Evolutionary conservation across 306 rosid species (phyloP), one percentile per base, ranked within the genome.

Genomic region (Begonia fuchsioides): DNA sequence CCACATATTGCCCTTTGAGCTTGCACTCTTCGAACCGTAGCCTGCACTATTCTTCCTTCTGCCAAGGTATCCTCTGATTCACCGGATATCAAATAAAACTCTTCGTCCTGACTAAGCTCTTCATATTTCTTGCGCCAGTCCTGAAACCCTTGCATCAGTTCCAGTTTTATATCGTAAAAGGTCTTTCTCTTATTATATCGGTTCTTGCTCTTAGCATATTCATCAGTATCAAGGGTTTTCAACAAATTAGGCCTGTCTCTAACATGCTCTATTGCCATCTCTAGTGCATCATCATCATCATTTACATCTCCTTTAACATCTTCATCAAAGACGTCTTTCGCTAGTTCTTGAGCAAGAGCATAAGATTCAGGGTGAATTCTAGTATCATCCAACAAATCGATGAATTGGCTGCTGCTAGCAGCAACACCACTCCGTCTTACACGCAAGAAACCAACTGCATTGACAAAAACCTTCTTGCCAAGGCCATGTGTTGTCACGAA

Each of bases 361-460:
- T 92, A 92, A 32, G 95, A 85, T 61, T 92, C 98, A 6, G 98
- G 98, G 71, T 92, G 98, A 58, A 92, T 92, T 66, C 98, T 76
- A 13, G 98, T 92, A 75, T 92, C 96, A 68, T 92, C 98, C 69
- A 92, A 71, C 69, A 92, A 72, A 72, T 92, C 98, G 48, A 92
- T 82, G 72, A 72, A 82, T 52, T 85, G 94, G 71, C 87, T 81
- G 73, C 96, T 82, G 61, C 76, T 77, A 19, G 87, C 75, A 65
- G 93, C 98, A 82, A 82, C 65, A 49, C 98, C 98, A 74, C 96
- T 79, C 44, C 98, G 71, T 64, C 93, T 73, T 39, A 92, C 85
- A 67, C 96, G 96, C 80, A 92, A 60, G 67, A 85, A 92, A 64
- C 98, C 98, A 61, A 70, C 92, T 1, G 98, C 94, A 43, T 92